Percentiles rank a stretch among this genome's conserved stretches.
Conservation (phyloP, 306 rosid species). For the Prosopis cineraria region DNA sequence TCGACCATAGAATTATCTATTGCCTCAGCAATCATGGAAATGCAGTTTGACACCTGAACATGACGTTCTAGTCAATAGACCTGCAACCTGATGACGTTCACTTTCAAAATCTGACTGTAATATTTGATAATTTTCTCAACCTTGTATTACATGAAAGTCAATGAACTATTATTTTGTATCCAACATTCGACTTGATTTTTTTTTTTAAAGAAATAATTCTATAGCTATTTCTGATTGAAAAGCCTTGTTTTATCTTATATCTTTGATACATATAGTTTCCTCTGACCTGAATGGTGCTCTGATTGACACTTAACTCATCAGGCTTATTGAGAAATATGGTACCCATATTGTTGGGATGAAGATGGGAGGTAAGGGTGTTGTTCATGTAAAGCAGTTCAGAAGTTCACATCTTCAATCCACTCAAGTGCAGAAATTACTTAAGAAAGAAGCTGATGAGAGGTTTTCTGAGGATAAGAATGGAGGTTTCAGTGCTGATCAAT, state of each 20-base stretch:
- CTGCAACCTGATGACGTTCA: neutral
- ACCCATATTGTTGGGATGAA: conserved; percentile 69
- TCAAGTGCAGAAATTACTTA: conserved; percentile 57
- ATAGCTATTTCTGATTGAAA: no score
- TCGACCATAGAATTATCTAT: neutral
- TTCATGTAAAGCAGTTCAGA: conserved; percentile 56
- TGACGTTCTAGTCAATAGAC: neutral
- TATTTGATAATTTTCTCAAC: neutral
- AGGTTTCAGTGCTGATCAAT: conserved; percentile 17
- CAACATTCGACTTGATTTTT: no score
- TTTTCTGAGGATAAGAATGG: conserved; percentile 48
- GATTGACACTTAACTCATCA: conserved; percentile 29
- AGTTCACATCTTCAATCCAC: conserved; percentile 45
- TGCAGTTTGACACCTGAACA: neutral
- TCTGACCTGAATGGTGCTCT: conserved; percentile 11
- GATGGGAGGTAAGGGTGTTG: conserved; percentile 75
- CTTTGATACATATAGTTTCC: no score
- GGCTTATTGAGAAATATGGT: conserved; percentile 73
- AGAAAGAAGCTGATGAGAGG: conserved; percentile 56
- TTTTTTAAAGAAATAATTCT: no score
- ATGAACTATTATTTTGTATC: no score
- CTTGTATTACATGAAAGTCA: neutral
- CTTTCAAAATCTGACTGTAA: neutral
- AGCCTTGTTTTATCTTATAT: no score
- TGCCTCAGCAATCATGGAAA: neutral